Base-by-base conservation (phyloP, 805 yeast genomes). In the Barnettozyma californica region DNA sequence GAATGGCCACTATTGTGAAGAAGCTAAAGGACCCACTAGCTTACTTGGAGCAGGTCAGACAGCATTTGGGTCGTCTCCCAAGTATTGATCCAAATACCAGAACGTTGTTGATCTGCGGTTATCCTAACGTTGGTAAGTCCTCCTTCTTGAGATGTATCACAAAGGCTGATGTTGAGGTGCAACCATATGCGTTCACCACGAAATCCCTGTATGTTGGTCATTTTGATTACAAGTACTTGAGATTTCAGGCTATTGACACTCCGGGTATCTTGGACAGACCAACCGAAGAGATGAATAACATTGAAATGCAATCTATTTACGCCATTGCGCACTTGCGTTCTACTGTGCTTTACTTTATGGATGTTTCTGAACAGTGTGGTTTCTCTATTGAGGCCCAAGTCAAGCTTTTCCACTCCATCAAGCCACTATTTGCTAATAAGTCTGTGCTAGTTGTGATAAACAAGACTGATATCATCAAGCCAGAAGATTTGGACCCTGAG, bases 231-330 rank as follows among this genome's bases (percentile, higher is more conserved):
- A 94, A 94, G 73, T 95, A 94, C 69, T 75, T 94, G 64, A 79
- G 99, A 64, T 94, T 94, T 76, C 99, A 94, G 75, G 99, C 98
- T 48, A 94, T 94, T 65, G 99, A 94, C 71, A 94, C 99, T 35
- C 99, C 99, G 31, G 99, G 99, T 75, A 91, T 94, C 62, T 76
- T 94, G 67, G 99, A 94, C 71, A 83, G 98, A 69, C 99, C 99
- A 52, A 90, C 97, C 41, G 99, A 94, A 70, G 99, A 94, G 68
- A 94, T 94, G 99, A 94, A 94, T 76, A 94, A 94, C 71, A 94
- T 94, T 69, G 99, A 94, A 75, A 94, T 94, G 99, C 99, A 94
- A 75, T 87, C 96, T 44, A 94, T 94, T 64, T 94, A 94, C 64
- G 99, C 99, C 53, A 90, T 94, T 76, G 99, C 99, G 31, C 99